A percentile compares a stretch with the other conserved stretches of the same genome.
Conservation (phyloP, 2,329 filamentous ascomycete species). For the Monilinia vaccinii-corymbosi region DNA sequence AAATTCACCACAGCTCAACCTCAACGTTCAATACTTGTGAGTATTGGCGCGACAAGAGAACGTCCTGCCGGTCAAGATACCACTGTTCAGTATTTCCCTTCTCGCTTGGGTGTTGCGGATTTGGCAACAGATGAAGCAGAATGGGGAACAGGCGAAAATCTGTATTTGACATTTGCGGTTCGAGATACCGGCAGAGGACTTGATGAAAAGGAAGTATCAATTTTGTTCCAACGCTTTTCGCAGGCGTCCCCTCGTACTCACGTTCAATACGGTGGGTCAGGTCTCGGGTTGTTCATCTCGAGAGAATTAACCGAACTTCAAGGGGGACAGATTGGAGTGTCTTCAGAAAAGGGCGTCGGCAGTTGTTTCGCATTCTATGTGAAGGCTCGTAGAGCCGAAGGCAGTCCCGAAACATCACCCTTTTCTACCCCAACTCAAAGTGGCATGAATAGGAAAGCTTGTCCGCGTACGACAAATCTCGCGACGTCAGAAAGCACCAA, state of each 20-base stretch:
- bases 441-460: background rate
- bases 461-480: background rate
- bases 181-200: slow-evolving; percentile 70
- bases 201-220: slow-evolving; percentile 59
- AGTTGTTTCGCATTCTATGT: slow-evolving; percentile 70
- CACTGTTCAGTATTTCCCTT: slow-evolving; percentile 30
- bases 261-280: slow-evolving; percentile 73
- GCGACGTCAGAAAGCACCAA: background rate
- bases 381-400: slow-evolving; percentile 30
- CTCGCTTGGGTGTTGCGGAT: slow-evolving; percentile 25
- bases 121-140: slow-evolving; percentile 26
- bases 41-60: slow-evolving; percentile 36
- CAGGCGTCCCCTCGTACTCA: slow-evolving; percentile 70
- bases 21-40: slow-evolving; percentile 34
- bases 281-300: slow-evolving; percentile 71
- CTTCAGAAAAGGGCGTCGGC: slow-evolving; percentile 58
- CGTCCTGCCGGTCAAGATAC: slow-evolving; percentile 38
- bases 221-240: slow-evolving; percentile 64
- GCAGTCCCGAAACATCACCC: background rate
- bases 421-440: background rate
- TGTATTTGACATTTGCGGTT: slow-evolving; percentile 66
- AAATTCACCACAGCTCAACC: slow-evolving; percentile 65
- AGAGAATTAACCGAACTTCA: slow-evolving; percentile 70
- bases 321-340: slow-evolving; percentile 69
- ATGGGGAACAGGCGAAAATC: slow-evolving; percentile 66